Evolutionary conservation across 2,329 filamentous ascomycete genomes (phyloP), one percentile per base, ranked within the genome.

Genomic region (Apiospora pterosperma): DNA sequence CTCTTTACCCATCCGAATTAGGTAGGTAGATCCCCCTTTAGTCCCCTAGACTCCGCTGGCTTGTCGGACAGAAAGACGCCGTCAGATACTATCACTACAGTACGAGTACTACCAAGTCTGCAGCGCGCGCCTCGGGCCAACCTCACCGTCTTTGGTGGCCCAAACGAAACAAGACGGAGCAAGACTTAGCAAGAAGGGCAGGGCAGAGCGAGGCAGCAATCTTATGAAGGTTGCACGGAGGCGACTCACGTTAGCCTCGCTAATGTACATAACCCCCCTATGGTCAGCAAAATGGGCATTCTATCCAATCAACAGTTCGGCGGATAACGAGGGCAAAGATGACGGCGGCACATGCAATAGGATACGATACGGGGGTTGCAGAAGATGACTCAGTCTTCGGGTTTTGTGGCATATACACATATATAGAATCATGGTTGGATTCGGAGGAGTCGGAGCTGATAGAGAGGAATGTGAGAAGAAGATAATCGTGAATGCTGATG

Each of bases 201-300:
- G 19, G 19, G 8, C 12, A 55, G 48, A 21, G 28, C 28, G 48
- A 55, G 44, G 44, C 44, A 52, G 48, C 48, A 55, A 55, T 55
- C 48, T 55, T 55, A 55, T 55, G 48, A 55, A 34, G 48, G 48
- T 55, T 55, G 48, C 48, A 55, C 48, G 28, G 48, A 55, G 28
- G 14, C 4, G 16, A 55, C 48, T 55, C 34, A 55, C 48, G 48
- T 55, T 55, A 55, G 48, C 48, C 48, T 55, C 28, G 48, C 28
- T 55, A 28, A 55, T 34, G 48, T 28, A 28, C 28, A 55, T 31
- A 25, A 55, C n/a, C 28, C 48, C 48, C 28, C 25, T 55, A 34
- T 21, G 48, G 48, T 55, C 48, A 55, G 48, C 28, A 31, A 4
- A n/a, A 11, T 5, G 5, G 10, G 48, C 10, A 34, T 31, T 4